Percentiles rank a stretch among this genome's conserved stretches.
These are phyloP conservation scores for Mediolabrus comicus DNA, from an alignment of 108 stramenopile species.

Conservation along the genomic window DNA sequence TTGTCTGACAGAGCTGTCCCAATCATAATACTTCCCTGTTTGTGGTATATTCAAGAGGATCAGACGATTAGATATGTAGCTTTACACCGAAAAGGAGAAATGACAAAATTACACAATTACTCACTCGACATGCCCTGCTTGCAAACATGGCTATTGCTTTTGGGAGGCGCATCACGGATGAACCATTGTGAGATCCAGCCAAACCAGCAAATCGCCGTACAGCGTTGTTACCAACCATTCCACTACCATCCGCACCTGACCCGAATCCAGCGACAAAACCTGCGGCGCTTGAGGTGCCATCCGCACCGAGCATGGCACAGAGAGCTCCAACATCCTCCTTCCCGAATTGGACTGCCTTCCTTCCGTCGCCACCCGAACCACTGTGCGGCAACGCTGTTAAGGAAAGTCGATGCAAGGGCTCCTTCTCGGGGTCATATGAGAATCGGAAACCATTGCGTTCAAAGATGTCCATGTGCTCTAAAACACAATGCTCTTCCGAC, in stretches of 20 bases:
- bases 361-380: slow-evolving; percentile 78
- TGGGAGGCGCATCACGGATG: slow-evolving; percentile 75
- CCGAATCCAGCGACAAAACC: slow-evolving; percentile 64
- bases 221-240: slow-evolving; percentile 79
- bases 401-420: slow-evolving; percentile 78
- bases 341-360: slow-evolving; percentile 93
- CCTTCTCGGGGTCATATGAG: slow-evolving; percentile 64
- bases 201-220: slow-evolving; percentile 73
- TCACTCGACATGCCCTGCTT: slow-evolving; percentile 92
- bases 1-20: slow-evolving; percentile 85
- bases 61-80: neutral
- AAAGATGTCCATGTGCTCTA: slow-evolving; percentile 90
- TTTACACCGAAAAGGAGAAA: neutral
- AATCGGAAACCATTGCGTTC: slow-evolving; percentile 93
- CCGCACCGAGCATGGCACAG: slow-evolving; percentile 84
- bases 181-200: slow-evolving; percentile 12
- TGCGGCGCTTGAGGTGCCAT: slow-evolving; percentile 41
- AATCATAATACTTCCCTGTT: slow-evolving; percentile 92
- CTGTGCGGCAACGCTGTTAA: slow-evolving; percentile 90
- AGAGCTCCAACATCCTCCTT: slow-evolving; percentile 90
- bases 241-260: slow-evolving; percentile 77
- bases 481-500: slow-evolving; percentile 86
- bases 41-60: too few species aligned
- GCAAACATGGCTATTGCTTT: slow-evolving; percentile 98
- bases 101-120: neutral